These are phyloP conservation scores for Schizothecium vesticola DNA, from an alignment of 495 filamentous ascomycete species.

Conservation along the genomic window DNA sequence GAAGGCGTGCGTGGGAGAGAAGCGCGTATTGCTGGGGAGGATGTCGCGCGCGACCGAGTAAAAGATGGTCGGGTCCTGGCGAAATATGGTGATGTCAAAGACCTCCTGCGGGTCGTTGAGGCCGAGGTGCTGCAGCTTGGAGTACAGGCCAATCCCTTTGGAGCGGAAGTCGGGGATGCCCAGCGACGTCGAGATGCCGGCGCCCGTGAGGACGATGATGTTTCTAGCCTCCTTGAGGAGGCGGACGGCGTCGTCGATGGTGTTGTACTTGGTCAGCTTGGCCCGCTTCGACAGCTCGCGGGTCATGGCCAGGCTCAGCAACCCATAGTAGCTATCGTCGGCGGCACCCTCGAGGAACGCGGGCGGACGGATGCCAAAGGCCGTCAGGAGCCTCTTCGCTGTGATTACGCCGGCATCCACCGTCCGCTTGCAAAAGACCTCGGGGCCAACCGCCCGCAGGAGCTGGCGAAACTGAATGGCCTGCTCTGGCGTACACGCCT, in stretches of 20 bases:
- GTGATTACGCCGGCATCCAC: slow-evolving; percentile 62
- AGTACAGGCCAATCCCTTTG: slow-evolving; percentile 80
- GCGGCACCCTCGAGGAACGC: slow-evolving; percentile 66
- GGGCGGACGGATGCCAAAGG: slow-evolving; percentile 81
- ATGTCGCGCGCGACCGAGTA: slow-evolving; percentile 91
- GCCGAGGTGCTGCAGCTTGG: slow-evolving; percentile 64
- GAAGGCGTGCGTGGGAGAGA: slow-evolving; percentile 90
- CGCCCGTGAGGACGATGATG: slow-evolving; percentile 90
- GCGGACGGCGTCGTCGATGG: slow-evolving; percentile 77
- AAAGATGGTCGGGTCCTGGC: slow-evolving; percentile 82
- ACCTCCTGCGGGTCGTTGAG: slow-evolving; percentile 88
- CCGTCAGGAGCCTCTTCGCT: slow-evolving; percentile 80
- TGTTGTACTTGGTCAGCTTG: slow-evolving; percentile 78
- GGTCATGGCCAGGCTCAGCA: slow-evolving; percentile 71
- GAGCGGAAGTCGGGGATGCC: slow-evolving; percentile 87
- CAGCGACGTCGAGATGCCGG: slow-evolving; percentile 86
- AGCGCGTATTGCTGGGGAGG: slow-evolving; percentile 63
- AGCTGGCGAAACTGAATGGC: slow-evolving; percentile 60
- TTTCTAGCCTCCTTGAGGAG: slow-evolving; percentile 70
- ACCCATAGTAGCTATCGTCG: slow-evolving; percentile 66
- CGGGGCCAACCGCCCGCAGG: slow-evolving; percentile 68
- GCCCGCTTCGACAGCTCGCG: slow-evolving; percentile 77
- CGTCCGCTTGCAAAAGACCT: slow-evolving; percentile 67
- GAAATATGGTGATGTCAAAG: slow-evolving; percentile 84
- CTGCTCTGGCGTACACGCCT: slow-evolving; percentile 70